Conservation (phyloP, 2,329 filamentous ascomycete species). For the Sporothrix variecibatus region DNA sequence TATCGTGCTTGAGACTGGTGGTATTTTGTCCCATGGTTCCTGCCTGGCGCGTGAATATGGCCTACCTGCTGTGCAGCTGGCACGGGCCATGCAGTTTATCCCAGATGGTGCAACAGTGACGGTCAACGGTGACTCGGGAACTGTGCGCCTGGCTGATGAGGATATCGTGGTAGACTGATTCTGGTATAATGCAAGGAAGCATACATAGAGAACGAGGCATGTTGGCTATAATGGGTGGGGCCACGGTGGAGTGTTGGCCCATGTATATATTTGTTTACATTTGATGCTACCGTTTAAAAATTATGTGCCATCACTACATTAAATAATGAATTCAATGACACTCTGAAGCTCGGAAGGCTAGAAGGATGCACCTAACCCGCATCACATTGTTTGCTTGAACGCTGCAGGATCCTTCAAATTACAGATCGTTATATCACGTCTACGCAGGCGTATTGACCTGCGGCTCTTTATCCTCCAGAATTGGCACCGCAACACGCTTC, state of each 20-base stretch:
- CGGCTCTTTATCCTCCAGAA: not conserved
- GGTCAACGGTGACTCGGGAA: not conserved
- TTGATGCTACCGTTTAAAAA: no score
- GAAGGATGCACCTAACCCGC: no score
- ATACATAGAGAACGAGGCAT: no score
- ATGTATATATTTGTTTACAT: no score
- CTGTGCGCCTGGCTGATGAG: not conserved
- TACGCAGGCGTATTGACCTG: constrained; percentile 1
- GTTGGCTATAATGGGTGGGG: no score
- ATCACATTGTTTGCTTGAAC: not conserved
- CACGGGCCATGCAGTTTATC: not conserved
- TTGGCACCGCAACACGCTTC: not conserved
- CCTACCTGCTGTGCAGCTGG: not conserved
- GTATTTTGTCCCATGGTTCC: not conserved
- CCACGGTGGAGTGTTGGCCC: no score
- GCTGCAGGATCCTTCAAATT: no score
- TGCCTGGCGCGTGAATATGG: not conserved
- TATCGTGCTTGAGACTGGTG: not conserved
- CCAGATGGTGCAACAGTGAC: not conserved
- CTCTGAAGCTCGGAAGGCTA: no score
- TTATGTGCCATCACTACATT: no score
- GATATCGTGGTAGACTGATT: not conserved
- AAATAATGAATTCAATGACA: no score
- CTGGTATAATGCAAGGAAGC: not conserved
- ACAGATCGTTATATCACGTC: not conserved